Evolutionary conservation across 176 grass and related monocot genomes (phyloP), one percentile per base, ranked within the genome.

Genomic region (Juncus inflexus): DNA sequence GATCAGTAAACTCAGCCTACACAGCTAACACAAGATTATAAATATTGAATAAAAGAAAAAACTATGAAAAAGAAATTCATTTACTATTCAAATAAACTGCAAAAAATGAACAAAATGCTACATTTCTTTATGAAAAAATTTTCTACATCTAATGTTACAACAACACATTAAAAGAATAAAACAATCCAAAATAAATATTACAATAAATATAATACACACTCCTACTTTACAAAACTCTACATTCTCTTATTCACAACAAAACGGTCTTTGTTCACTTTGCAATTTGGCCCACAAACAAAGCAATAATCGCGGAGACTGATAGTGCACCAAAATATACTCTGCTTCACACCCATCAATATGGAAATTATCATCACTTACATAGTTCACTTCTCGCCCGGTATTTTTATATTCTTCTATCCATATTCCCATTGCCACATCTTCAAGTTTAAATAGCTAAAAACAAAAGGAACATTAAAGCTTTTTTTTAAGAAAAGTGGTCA

Each of bases 351-450:
- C 91, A 67, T 83, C 81, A 19, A 64, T 96, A 51, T 96, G 83
- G 62, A 96, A 90, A 10, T 73, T 81, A 14, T 90, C 91, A 65
- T 87, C 86, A 4, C 60, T 90, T 50, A 80, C 78, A 19, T 78
- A 87, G 61, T 90, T 96, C 49, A 96, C 74, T 60, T 83, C 69
- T 43, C 83, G 69, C 14, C 84, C 91, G 1, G 69, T 87, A 14
- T 76, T 64, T 52, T 90, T 85, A 45, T 85, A 95, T 37, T 85
- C 83, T 62, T 90, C 73, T 71, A 95, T 87, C 86, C 86, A 95
- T 79, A 95, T 95, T 12, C 91, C 91, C 83, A 90, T 90, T 4
- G 87, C 91, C 35, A 95, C 91, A 5, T 95, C 91, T 85, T 90
- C 91, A 0, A 95, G 91, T 82, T 90, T 95, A 82, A 95, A 95